Evolutionary conservation across 208 protist genomes (phyloP).

Genomic region (Leishmania martiniquensis): DNA sequence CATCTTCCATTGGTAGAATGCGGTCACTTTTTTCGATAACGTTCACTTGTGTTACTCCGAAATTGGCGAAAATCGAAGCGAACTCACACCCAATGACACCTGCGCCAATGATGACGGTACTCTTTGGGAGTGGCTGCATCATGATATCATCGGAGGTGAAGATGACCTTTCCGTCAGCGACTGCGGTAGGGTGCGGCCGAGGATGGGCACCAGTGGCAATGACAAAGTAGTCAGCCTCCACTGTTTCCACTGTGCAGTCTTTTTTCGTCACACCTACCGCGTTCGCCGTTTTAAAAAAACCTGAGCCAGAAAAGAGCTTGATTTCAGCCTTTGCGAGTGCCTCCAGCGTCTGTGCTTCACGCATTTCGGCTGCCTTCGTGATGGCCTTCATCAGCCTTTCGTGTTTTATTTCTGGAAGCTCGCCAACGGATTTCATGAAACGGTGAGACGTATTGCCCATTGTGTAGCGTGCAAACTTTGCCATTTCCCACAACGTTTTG

Average conservation of each 20-base stretch:
- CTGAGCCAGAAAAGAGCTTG: constrained; percentile 51
- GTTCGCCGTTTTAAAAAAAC: constrained; percentile 59
- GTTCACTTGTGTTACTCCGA: constrained; percentile 84
- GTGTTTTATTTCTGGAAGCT: constrained; percentile 62
- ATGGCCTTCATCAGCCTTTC: constrained; percentile 68
- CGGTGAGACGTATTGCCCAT: constrained; percentile 49
- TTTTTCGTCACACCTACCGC: constrained; percentile 42
- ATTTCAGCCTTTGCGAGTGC: constrained; percentile 58
- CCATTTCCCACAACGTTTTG: constrained; percentile 93
- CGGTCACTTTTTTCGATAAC: constrained; percentile 86
- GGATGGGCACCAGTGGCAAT: constrained; percentile 85
- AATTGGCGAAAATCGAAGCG: constrained; percentile 91
- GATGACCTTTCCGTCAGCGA: constrained; percentile 81
- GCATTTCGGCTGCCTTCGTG: constrained; percentile 54
- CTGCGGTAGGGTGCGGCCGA: constrained; percentile 67
- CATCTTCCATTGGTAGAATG: constrained; percentile 91
- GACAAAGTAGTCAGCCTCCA: constrained; percentile 89
- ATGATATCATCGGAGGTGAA: constrained; percentile 93
- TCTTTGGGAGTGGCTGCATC: constrained; percentile 82
- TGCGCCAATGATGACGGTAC: constrained; percentile 90
- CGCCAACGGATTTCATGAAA: constrained; percentile 52
- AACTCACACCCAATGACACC: constrained; percentile 94
- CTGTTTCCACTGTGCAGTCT: constrained; percentile 40
- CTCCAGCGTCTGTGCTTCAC: constrained; percentile 72
- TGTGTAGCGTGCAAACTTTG: constrained; percentile 75